Percentiles rank a stretch among this genome's conserved stretches.
These are phyloP conservation scores for Gliomastix tumulicola DNA, from an alignment of 2,329 filamentous ascomycete species.

Conservation along the genomic window DNA sequence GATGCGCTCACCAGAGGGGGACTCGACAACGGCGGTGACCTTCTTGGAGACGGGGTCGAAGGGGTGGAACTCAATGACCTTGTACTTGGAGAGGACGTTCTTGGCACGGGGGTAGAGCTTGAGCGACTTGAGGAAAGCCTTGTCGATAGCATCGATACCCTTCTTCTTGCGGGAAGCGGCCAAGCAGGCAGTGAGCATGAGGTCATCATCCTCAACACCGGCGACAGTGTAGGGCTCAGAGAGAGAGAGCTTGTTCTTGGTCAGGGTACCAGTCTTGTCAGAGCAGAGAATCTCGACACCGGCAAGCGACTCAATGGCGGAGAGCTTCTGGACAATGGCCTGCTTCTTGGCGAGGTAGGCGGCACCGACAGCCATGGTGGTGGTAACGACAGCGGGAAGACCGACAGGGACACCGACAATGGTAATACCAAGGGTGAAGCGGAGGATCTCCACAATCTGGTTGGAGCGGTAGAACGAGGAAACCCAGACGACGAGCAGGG, in stretches of 20 bases:
- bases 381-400: slow-evolving; percentile 88
- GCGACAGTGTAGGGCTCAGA: slow-evolving; percentile 77
- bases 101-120: slow-evolving; percentile 79
- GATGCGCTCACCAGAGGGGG: slow-evolving; percentile 75
- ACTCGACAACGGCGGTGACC: slow-evolving; percentile 77
- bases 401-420: slow-evolving; percentile 90
- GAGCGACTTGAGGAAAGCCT: slow-evolving; percentile 85
- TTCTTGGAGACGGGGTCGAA: slow-evolving; percentile 95
- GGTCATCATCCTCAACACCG: slow-evolving; percentile 77
- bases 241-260: slow-evolving; percentile 89
- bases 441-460: slow-evolving; percentile 68
- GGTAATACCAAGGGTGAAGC: slow-evolving; percentile 82
- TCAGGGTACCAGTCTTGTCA: slow-evolving; percentile 89
- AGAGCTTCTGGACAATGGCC: slow-evolving; percentile 89
- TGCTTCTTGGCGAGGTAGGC: slow-evolving; percentile 88
- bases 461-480: slow-evolving; percentile 85
- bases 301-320: slow-evolving; percentile 84
- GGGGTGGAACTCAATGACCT: slow-evolving; percentile 75
- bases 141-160: slow-evolving; percentile 91
- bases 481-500: slow-evolving; percentile 77
- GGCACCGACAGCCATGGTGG: slow-evolving; percentile 90
- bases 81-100: slow-evolving; percentile 73
- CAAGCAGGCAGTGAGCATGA: slow-evolving; percentile 87
- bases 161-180: slow-evolving; percentile 92
- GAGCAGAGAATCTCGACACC: slow-evolving; percentile 93